Percentiles rank a stretch among this genome's conserved stretches.
phyloP scores from a whole-genome alignment of 768 basidiomycete genomes.

The Udeniomyces megalosporus region DNA sequence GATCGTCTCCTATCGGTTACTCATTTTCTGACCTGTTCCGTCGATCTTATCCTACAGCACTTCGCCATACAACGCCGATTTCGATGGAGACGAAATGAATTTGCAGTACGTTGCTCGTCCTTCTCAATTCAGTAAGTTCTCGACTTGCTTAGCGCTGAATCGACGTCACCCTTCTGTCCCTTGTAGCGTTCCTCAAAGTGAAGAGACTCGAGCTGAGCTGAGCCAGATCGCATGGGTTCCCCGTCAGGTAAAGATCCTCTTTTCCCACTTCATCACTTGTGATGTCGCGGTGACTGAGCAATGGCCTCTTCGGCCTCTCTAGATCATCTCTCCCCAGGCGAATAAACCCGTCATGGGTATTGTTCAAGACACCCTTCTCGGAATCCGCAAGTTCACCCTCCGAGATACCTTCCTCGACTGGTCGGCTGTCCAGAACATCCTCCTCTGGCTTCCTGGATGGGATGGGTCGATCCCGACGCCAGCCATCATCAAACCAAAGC shows the following conservation, averaged over 20 bases:
- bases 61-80: slow-evolving; percentile 97
- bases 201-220: slow-evolving; percentile 95
- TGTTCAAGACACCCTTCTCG: slow-evolving; percentile 95
- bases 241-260: slow-evolving; percentile 48
- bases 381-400: slow-evolving; percentile 89
- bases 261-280: neutral
- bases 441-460: slow-evolving; percentile 97
- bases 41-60: slow-evolving; percentile 38
- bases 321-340: slow-evolving; percentile 99
- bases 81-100: slow-evolving; percentile 99
- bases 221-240: slow-evolving; percentile 98
- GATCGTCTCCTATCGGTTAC: no score
- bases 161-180: no score
- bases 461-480: slow-evolving; percentile 84
- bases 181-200: slow-evolving; percentile 80
- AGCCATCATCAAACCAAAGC: slow-evolving; percentile 88
- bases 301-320: neutral
- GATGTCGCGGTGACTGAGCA: neutral
- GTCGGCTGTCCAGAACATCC: slow-evolving; percentile 89
- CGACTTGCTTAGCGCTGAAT: neutral
- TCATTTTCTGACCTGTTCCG: neutral
- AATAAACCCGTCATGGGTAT: slow-evolving; percentile 99
- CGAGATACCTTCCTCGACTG: slow-evolving; percentile 92
- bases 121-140: no score
- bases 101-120: slow-evolving; percentile 99